Conservation (phyloP, 202 grass and related monocot genomes). For the Eragrostis tef region DNA sequence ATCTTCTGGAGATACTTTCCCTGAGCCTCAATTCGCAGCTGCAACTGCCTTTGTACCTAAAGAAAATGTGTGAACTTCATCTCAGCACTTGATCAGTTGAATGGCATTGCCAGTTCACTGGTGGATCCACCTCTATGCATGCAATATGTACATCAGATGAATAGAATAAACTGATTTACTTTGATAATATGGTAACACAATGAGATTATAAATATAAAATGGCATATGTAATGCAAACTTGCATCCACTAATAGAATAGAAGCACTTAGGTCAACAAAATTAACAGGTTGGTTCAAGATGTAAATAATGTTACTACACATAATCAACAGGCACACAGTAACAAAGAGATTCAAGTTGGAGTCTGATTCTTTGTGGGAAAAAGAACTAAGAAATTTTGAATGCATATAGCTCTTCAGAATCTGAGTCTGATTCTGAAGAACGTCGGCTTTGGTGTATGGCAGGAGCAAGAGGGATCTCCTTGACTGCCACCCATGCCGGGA, state of each 20-base stretch:
- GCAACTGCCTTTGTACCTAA: slow-evolving; percentile 95
- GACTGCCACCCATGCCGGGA: too few species aligned
- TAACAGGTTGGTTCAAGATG: background rate
- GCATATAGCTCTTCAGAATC: too few species aligned
- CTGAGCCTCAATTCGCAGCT: slow-evolving; percentile 93
- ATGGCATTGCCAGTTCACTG: background rate
- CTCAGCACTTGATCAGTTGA: background rate
- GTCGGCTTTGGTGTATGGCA: too few species aligned
- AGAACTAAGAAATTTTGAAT: background rate
- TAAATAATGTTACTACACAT: background rate
- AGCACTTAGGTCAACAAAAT: background rate
- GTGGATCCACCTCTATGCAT: background rate
- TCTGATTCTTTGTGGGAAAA: background rate
- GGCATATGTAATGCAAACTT: background rate
- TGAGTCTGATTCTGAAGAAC: too few species aligned
- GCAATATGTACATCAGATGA: too few species aligned
- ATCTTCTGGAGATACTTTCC: slow-evolving; percentile 98
- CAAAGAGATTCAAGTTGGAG: background rate
- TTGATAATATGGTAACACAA: background rate
- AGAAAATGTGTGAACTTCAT: slow-evolving; percentile 29
- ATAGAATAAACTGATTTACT: too few species aligned
- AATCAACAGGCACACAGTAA: background rate
- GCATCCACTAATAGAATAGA: background rate
- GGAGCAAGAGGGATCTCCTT: too few species aligned
- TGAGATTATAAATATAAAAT: background rate